These are phyloP conservation scores for Skeletonema potamos DNA, from an alignment of 108 stramenopile species.

Conservation along the genomic window DNA sequence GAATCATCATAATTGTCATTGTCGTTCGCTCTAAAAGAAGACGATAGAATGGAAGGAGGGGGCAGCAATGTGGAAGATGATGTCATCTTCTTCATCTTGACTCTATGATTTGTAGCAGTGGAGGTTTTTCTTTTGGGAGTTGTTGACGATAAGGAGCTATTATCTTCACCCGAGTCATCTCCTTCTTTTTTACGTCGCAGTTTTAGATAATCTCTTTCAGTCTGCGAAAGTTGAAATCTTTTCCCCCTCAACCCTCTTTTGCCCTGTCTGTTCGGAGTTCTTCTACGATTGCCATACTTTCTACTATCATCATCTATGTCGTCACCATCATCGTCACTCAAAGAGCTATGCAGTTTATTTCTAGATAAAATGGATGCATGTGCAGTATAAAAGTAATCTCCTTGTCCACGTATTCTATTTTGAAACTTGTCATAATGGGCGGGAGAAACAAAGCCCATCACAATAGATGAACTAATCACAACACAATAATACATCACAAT, in stretches of 20 bases:
- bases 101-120: background rate
- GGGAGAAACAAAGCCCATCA: background rate
- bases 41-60: slow-evolving; percentile 18
- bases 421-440: background rate
- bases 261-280: background rate
- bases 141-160: background rate
- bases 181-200: background rate
- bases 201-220: background rate
- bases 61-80: slow-evolving; percentile 30
- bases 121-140: background rate
- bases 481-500: background rate
- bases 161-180: background rate
- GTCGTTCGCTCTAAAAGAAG: background rate
- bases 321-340: background rate
- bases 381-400: background rate
- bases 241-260: background rate
- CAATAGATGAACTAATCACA: background rate
- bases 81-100: slow-evolving; percentile 26
- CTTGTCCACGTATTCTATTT: background rate
- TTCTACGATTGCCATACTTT: background rate
- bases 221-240: background rate
- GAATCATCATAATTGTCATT: background rate
- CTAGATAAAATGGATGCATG: background rate
- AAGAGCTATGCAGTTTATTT: background rate
- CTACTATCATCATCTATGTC: background rate